Evolutionary conservation across 179 eudicot genomes (phyloP).

Genomic region (Amaranthus tricolor): DNA sequence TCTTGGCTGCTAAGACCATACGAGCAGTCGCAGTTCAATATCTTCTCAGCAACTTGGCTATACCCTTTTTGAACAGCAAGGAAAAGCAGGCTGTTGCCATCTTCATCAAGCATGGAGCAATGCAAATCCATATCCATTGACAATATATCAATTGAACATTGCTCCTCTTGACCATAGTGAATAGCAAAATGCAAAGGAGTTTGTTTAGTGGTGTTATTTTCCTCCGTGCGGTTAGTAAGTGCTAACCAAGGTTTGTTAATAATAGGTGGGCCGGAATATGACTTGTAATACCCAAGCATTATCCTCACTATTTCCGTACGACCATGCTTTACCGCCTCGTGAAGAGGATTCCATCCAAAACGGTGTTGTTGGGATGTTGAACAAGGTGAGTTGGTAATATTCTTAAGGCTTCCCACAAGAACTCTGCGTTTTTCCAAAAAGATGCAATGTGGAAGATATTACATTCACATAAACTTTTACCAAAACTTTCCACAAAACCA

Average conservation of each 20-base stretch:
- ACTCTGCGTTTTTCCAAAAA: no score
- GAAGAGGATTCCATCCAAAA: background rate
- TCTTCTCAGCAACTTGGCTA: background rate
- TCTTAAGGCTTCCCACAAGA: no score
- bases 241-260: background rate
- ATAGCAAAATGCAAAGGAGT: background rate
- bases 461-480: no score
- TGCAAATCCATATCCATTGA: background rate
- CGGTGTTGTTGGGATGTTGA: no score
- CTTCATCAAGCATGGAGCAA: background rate
- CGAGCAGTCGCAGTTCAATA: background rate
- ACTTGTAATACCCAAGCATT: background rate
- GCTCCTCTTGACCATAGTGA: background rate
- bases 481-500: no score
- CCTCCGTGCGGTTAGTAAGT: background rate
- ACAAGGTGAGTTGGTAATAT: no score
- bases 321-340: background rate
- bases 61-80: background rate
- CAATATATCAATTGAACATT: background rate
- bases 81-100: background rate
- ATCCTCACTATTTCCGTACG: background rate
- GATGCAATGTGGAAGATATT: no score
- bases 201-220: background rate
- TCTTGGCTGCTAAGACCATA: constrained; percentile 5
- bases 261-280: background rate